Evolutionary conservation across 352 stramenopile genomes (phyloP).

Genomic region (Phytophthora lateralis): DNA sequence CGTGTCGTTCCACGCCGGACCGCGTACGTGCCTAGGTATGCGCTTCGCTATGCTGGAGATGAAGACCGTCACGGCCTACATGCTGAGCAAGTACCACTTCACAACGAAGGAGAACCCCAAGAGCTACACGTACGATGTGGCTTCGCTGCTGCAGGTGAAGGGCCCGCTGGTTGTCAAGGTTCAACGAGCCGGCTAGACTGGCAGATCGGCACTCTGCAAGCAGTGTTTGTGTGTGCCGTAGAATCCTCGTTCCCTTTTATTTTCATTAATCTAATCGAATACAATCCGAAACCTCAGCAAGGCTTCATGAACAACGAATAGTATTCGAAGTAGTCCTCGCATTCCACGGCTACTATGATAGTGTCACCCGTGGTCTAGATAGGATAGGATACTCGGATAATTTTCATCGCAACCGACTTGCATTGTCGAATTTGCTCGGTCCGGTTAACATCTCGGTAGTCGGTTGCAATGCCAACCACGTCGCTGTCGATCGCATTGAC

Average conservation of each 20-base stretch:
- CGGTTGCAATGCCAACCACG: conserved; percentile 3
- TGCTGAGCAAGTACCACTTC: conserved; percentile 53
- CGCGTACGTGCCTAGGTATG: conserved; percentile 40
- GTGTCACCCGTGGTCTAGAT: conserved; percentile 3
- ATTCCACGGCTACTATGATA: conserved; percentile 3
- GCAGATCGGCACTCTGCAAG: background rate
- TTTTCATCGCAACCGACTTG: background rate
- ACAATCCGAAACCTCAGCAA: conserved; percentile 1
- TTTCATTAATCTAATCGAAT: conserved; percentile 32
- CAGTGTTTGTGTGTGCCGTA: background rate
- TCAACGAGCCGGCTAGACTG: conserved; percentile 27
- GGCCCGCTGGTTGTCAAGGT: conserved; percentile 41
- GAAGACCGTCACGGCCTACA: conserved; percentile 37
- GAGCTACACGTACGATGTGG: conserved; percentile 48
- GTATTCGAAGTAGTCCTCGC: background rate
- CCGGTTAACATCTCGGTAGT: conserved; percentile 8
- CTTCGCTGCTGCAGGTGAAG: conserved; percentile 39
- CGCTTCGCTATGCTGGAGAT: conserved; percentile 61
- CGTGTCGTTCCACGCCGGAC: conserved; percentile 40
- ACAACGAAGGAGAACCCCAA: conserved; percentile 44
- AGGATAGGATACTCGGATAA: background rate
- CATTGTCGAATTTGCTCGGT: conserved; percentile 23
- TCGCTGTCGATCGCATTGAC: conserved; percentile 17
- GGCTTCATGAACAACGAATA: background rate
- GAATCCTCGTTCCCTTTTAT: conserved; percentile 1